A percentile compares a stretch with the other conserved stretches of the same genome.
phyloP scores from a whole-genome alignment of 352 stramenopile genomes.

The Stephanocyclus meneghinianus region DNA sequence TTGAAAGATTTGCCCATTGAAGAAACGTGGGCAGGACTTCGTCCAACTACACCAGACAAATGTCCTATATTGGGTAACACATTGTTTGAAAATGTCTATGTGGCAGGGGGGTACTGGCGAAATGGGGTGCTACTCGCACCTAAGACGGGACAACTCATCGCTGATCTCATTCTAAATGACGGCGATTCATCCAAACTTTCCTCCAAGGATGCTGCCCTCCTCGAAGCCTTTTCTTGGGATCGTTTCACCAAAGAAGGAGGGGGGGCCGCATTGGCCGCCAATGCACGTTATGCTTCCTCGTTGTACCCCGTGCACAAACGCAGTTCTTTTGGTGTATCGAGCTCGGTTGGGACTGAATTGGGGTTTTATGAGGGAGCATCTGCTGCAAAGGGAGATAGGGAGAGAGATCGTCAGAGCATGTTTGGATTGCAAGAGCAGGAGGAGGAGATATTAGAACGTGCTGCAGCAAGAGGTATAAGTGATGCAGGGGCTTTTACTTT shows the following conservation, averaged over 20 bases:
- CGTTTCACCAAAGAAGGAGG: slow-evolving; percentile 66
- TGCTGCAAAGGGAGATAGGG: slow-evolving; percentile 64
- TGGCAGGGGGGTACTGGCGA: slow-evolving; percentile 86
- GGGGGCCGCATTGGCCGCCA: slow-evolving; percentile 59
- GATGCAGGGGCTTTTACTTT: slow-evolving; percentile 65
- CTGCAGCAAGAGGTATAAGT: slow-evolving; percentile 57
- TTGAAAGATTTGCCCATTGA: slow-evolving; percentile 80
- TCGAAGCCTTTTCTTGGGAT: slow-evolving; percentile 78
- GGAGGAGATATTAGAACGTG: slow-evolving; percentile 67
- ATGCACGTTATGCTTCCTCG: slow-evolving; percentile 72
- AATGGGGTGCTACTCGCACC: slow-evolving; percentile 86
- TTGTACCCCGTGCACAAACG: slow-evolving; percentile 78
- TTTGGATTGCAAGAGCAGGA: slow-evolving; percentile 45
- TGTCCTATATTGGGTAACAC: slow-evolving; percentile 83
- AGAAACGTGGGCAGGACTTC: slow-evolving; percentile 84
- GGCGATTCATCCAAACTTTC: slow-evolving; percentile 37
- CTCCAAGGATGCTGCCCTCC: slow-evolving; percentile 53
- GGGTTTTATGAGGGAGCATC: slow-evolving; percentile 79
- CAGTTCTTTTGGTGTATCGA: slow-evolving; percentile 56
- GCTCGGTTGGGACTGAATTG: slow-evolving; percentile 78
- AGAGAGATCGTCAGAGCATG: slow-evolving; percentile 63
- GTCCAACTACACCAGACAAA: slow-evolving; percentile 85
- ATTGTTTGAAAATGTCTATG: slow-evolving; percentile 81
- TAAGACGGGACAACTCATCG: slow-evolving; percentile 83
- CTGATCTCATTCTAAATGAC: slow-evolving; percentile 70